phyloP scores from a whole-genome alignment of 306 rosid genomes.

The Arachis stenosperma region DNA sequence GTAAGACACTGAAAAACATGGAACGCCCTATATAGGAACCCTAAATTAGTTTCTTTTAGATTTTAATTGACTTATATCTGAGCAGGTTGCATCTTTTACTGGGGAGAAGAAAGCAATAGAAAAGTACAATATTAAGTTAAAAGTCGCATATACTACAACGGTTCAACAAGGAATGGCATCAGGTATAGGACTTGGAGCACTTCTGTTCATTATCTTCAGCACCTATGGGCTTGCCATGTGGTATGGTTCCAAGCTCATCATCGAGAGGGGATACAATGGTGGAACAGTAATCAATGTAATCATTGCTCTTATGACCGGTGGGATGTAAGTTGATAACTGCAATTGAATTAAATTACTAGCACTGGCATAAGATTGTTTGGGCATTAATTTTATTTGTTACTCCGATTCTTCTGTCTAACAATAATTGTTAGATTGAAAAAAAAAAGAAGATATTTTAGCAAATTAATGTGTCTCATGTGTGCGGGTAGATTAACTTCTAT shows the following conservation, averaged over 20 bases:
- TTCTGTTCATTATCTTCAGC: slow-evolving; percentile 54
- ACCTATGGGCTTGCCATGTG: slow-evolving; percentile 84
- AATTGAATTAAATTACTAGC: neutral
- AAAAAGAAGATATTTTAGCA: too few species aligned
- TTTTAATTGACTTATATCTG: slow-evolving; percentile 18
- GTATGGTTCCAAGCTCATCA: slow-evolving; percentile 80
- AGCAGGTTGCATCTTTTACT: slow-evolving; percentile 86
- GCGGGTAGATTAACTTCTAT: slow-evolving; percentile 18
- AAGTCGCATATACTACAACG: slow-evolving; percentile 55
- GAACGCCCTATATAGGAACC: neutral
- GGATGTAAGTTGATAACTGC: slow-evolving; percentile 60
- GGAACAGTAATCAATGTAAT: slow-evolving; percentile 73
- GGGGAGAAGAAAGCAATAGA: slow-evolving; percentile 82
- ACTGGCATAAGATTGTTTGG: neutral
- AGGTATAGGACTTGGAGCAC: slow-evolving; percentile 65
- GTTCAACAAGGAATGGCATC: slow-evolving; percentile 73
- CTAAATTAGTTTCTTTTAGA: slow-evolving; percentile 11
- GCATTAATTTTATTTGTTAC: neutral
- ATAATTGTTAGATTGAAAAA: too few species aligned
- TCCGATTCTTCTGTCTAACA: neutral
- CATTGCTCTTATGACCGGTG: slow-evolving; percentile 78
- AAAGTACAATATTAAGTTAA: slow-evolving; percentile 62
- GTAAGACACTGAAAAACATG: slow-evolving; percentile 46
- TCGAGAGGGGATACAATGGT: slow-evolving; percentile 69
- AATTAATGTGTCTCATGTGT: too few species aligned